phyloP scores from a whole-genome alignment of 306 rosid genomes.

The Pyrus bretschneideri region DNA sequence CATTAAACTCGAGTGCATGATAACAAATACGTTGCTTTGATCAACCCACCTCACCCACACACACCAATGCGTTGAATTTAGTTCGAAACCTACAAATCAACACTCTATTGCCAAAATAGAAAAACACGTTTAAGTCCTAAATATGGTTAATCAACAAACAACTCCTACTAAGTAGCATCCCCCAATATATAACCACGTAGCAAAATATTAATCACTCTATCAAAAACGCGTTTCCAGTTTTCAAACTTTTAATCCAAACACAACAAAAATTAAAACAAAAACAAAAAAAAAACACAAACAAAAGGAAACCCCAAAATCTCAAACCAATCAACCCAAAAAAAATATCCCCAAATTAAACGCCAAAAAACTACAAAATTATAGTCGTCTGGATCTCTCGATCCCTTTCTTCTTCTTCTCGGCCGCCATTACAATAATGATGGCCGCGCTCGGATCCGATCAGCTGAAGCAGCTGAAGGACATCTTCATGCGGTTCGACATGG shows the following conservation, averaged over 20 bases:
- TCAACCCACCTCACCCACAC: not conserved
- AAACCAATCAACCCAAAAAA: not conserved
- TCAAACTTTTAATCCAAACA: not conserved
- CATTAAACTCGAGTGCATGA: not conserved
- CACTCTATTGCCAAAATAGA: not conserved
- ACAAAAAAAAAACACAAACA: not conserved
- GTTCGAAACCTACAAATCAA: not conserved
- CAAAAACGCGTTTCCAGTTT: not conserved
- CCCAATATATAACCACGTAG: not conserved
- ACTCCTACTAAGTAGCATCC: not conserved
- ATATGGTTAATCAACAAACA: not conserved
- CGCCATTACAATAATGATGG: conserved; percentile 14
- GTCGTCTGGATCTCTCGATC: not conserved
- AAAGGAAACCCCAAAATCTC: not conserved
- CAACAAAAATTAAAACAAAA: not conserved
- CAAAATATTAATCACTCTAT: not conserved
- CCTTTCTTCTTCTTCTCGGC: not conserved
- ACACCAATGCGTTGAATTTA: not conserved
- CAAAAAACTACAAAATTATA: not conserved
- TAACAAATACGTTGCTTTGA: rapidly evolving
- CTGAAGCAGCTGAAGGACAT: conserved; percentile 58
- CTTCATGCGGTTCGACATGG: conserved; percentile 77
- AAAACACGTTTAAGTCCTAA: not conserved
- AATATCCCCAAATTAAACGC: not conserved
- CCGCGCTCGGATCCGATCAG: conserved; percentile 39